phyloP scores from a whole-genome alignment of 2,329 filamentous ascomycete genomes.

The Hymenoscyphus scutula region DNA sequence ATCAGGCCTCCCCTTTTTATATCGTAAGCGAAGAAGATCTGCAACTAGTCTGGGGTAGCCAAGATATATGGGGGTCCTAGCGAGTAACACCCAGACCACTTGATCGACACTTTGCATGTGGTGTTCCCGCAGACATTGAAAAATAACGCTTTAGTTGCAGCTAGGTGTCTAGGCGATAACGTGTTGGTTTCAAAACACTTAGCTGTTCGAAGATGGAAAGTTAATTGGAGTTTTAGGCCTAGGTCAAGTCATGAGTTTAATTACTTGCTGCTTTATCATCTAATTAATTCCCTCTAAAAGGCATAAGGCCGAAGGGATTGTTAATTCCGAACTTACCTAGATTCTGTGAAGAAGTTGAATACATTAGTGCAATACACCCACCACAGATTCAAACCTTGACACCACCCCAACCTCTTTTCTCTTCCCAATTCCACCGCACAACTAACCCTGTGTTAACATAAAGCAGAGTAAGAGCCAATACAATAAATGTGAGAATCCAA shows the following conservation, averaged over 20 bases:
- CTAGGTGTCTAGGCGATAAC: neutral
- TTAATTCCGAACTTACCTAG: too few species aligned
- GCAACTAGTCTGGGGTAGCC: neutral
- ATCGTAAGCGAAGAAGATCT: neutral
- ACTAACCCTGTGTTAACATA: conserved; percentile 25
- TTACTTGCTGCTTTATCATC: neutral
- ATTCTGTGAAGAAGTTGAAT: too few species aligned
- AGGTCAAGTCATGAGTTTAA: neutral
- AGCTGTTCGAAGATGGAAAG: neutral
- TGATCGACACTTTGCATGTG: neutral
- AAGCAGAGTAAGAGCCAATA: conserved; percentile 16
- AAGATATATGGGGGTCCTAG: neutral
- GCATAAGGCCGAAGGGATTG: neutral
- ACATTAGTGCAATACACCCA: too few species aligned
- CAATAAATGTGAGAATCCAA: conserved; percentile 19
- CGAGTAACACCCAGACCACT: neutral
- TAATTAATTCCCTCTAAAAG: neutral
- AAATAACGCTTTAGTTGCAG: neutral
- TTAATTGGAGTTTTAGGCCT: conserved; percentile 1
- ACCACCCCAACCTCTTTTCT: conserved; percentile 25
- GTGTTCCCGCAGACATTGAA: neutral
- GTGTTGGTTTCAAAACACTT: conserved; percentile 6
- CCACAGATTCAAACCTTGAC: conserved; percentile 11
- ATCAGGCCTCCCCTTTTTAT: neutral
- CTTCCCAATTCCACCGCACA: conserved; percentile 25